These are phyloP conservation scores for Linum lewisii DNA, from an alignment of 345 rosid species.

Conservation along the genomic window DNA sequence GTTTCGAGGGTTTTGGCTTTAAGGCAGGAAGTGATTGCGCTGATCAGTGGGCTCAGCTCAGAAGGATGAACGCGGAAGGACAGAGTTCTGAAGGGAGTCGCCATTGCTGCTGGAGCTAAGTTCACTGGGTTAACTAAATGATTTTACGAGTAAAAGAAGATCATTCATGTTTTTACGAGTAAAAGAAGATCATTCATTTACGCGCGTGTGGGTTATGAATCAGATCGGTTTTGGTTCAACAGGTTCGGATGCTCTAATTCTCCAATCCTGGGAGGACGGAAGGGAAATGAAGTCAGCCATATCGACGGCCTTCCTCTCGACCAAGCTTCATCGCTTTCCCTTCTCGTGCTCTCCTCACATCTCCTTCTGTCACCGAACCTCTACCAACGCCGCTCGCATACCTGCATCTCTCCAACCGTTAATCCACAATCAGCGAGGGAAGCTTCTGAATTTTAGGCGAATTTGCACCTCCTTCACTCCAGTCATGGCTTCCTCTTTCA, in stretches of 20 bases:
- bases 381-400: background rate
- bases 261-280: background rate
- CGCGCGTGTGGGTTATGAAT: no score
- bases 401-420: background rate
- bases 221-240: no score
- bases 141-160: no score
- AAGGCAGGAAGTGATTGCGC: constrained; percentile 20
- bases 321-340: background rate
- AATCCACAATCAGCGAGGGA: background rate
- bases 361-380: background rate
- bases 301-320: background rate
- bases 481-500: constrained; percentile 44
- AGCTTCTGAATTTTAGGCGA: background rate
- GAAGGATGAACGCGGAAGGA: background rate
- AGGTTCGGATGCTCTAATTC: no score
- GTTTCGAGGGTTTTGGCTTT: constrained; percentile 16
- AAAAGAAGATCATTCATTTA: no score
- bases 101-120: background rate
- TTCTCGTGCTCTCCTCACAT: constrained; percentile 4
- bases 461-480: background rate
- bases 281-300: constrained; percentile 6
- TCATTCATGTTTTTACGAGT: no score
- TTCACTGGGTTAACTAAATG: no score
- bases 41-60: constrained; percentile 2
- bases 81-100: background rate